Evolutionary conservation across 2,329 filamentous ascomycete species (phyloP), one percentile per base, ranked within the genome.

Genomic region (Pezicula neosporulosa): DNA sequence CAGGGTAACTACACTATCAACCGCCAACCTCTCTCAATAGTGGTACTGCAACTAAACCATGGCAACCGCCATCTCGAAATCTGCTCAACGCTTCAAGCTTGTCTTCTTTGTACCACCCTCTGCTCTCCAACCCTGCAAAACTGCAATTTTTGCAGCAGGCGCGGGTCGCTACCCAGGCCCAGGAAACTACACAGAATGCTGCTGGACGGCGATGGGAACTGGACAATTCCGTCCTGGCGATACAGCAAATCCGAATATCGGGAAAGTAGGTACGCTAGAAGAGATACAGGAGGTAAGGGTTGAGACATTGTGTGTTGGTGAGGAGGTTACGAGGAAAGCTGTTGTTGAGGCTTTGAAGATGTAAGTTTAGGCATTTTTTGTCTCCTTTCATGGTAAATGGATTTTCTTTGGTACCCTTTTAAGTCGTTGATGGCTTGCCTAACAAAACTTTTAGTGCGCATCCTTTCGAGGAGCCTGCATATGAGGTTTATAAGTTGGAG

Each of bases 151-250:
- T 63, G 70, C 70, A n/a, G 77, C 78, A 15, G 80, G 80, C n/a
- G 80, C 79, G 2, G 80, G 81, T 24, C 68, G 73, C 10, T 79
- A 77, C 43, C 56, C 57, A 48, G 72, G 71, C 0, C 60, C 70
- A 1, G 76, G 76, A n/a, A 74, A 73, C 58, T 83, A 83, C 61
- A 79, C 76, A 21, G 77, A 83, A 58, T 77, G 72, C 63, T 76
- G 75, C 65, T 84, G 72, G 71, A 69, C 70, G 3, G 66, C 70
- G 0, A 56, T 68, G 4, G 86, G 86, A 4, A 81, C 72, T 0
- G 84, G 83, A 0, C 85, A 89, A 61, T 90, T 89, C 66, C 77
- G 81, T 0, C 85, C 85, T 0, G 82, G 81, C 0, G 73, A 75
- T 49, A 65, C 71, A 0, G 83, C 86, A 1, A 84, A 83, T 44